These are phyloP conservation scores for Sclerotinia trifoliorum DNA, from an alignment of 2,329 filamentous ascomycete species.

Conservation along the genomic window DNA sequence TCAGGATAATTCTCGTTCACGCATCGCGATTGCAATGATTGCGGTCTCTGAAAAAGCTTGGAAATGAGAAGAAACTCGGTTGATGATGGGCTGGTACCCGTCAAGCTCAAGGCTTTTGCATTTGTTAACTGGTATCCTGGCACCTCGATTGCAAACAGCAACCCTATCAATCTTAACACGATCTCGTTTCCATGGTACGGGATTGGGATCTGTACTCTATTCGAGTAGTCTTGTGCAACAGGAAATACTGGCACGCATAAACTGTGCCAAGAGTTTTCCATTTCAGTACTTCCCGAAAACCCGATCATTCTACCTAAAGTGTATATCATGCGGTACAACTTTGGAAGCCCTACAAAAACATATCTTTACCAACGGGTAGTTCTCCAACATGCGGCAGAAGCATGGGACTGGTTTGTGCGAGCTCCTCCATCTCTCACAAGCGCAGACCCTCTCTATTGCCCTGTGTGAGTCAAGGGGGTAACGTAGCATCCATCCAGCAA, in stretches of 20 bases:
- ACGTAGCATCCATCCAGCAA: constrained; percentile 2
- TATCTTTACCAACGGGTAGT: neutral
- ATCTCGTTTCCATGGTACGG: neutral
- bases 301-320: constrained; percentile 7
- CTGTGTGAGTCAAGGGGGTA: neutral
- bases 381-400: constrained; percentile 11
- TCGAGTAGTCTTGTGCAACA: neutral
- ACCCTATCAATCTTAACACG: neutral
- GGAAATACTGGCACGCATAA: neutral
- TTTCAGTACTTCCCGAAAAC: constrained; percentile 3
- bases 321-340: constrained; percentile 15
- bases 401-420: constrained; percentile 8
- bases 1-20: neutral
- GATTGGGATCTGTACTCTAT: neutral
- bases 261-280: constrained; percentile 11
- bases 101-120: neutral
- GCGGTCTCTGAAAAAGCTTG: neutral
- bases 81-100: neutral
- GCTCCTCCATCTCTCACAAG: neutral
- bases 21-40: neutral
- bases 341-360: neutral
- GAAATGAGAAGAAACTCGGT: neutral
- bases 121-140: neutral
- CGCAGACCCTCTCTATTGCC: neutral
- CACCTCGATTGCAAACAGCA: neutral